Evolutionary conservation across 75 land plant genomes (phyloP), one percentile per base, ranked within the genome.

Genomic region (Pinus albicaulis): DNA sequence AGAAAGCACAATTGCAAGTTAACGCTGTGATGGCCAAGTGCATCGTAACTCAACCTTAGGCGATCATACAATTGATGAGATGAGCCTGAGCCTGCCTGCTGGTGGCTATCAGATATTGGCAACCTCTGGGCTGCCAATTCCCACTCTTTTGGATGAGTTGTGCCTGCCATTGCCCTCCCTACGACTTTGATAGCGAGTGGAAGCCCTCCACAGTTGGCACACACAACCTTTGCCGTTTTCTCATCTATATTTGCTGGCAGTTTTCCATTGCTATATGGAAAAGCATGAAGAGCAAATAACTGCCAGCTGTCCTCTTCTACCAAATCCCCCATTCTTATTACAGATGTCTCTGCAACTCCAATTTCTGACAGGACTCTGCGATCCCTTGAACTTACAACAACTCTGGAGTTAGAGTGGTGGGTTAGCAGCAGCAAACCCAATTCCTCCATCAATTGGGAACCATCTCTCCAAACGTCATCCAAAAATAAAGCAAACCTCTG

Each of bases 171-270:
- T 19, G 77, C 58, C 36, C 57, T 58, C 24, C 55, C 80, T 1
- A 78, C 34, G 1, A 78, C 80, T 74, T 78, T 78, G 48, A 78
- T 55, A 4, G 78, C 78, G 20, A 78, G 58, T 12, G 80, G 80
- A 23, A 74, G 61, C 48, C 80, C 80, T 38, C 26, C 72, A n/a
- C 80, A 78, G 23, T 28, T 62, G 22, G n/a, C 31, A 8, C 34
- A 53, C 24, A 78, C 78, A 34, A 14, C 7, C 61, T 14, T 74
- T 41, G 80, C 80, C n/a, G 48, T 38, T 38, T 20, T 6, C 59
- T 31, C 36, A 28, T 44, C 52, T 44, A 75, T 65, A 6, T 26
- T 31, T n/a, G 25, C 3, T 0, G 70, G 44, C 34, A 22, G 70
- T 17, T 19, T 66, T 34, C 44, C 44, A 38, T 20, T 26, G 8